Base-by-base conservation (phyloP, 2,329 filamentous ascomycete genomes). In the Gyromitra esculenta region DNA sequence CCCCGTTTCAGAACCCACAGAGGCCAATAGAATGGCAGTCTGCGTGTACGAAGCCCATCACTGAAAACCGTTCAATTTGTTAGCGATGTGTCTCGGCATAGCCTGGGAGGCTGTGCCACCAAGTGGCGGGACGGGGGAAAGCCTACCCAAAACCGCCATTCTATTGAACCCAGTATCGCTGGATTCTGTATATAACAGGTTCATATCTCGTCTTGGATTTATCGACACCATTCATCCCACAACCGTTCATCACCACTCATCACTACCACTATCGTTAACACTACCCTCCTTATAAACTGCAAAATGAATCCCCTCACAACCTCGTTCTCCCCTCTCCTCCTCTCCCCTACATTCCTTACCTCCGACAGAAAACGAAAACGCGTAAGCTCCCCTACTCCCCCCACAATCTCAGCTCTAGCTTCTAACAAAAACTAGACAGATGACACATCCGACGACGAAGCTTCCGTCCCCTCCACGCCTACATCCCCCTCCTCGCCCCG, bases 51-150 rank as follows among this genome's bases (percentile, higher is more conserved):
- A n/a, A 5, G 4, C 31, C 8, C 54, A 18, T 18, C 25, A 37
- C 35, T 37, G 11, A n/a, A 7, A n/a, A 57, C 35, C 18, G 21
- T 3, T 15, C 18, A 54, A 6, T 43, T 56, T 43, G 11, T 31
- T 15, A 1, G n/a, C 1, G 35, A 8, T 21, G 11, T 43, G 63
- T 43, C 62, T 37, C 37, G 1, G 9, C 64, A 31, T 37, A 56
- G 64, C 50, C 64, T 43, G 37, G n/a, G 48, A 35, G 64, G 64
- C 64, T 66, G 35, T 66, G 64, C 31, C 64, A 25, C 37, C 35
- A 37, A 37, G 43, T 45, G 25, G 60, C 43, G n/a, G n/a, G n/a
- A 25, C n/a, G 21, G 41, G 25, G 25, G 25, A 31, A 31, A 4
- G 25, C 25, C 25, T 31, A 11, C 41, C 7, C 41, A 45, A 45